Conservation (phyloP, 1,284 basidiomycete species). For the Phaffia rhodozyma region DNA sequence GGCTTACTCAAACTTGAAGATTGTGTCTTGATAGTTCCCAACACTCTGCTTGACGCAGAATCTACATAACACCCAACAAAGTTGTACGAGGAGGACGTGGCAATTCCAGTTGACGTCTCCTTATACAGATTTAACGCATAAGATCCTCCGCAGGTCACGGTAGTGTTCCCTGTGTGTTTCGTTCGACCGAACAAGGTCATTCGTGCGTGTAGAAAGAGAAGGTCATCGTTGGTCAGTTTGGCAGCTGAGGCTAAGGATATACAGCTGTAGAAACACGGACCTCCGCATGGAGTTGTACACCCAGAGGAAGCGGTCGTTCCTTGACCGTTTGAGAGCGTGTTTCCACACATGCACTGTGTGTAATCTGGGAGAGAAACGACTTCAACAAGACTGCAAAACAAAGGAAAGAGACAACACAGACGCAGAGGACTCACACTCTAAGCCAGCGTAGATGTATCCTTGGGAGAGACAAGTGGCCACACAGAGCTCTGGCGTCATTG, state of each 20-base stretch:
- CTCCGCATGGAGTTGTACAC: not conserved
- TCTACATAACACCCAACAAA: constrained; percentile 1
- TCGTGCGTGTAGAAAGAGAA: not conserved
- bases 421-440: not conserved
- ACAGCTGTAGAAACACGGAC: not conserved
- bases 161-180: not conserved
- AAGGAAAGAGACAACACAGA: not conserved
- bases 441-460: not conserved
- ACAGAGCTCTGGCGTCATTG: not conserved
- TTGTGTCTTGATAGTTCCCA: too few relatives aligned
- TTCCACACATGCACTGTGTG: constrained; percentile 4
- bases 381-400: not conserved
- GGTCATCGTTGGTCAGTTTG: not conserved
- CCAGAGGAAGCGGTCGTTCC: not conserved
- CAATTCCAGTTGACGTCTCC: not conserved
- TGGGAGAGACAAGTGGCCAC: not conserved
- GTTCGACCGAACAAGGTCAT: not conserved
- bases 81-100: not conserved
- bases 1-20: too few relatives aligned
- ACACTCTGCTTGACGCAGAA: not conserved
- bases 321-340: not conserved
- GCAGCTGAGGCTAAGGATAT: not conserved
- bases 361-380: too few relatives aligned
- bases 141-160: constrained; percentile 10
- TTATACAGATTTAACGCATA: constrained; percentile 7